Base-by-base conservation (phyloP, 176 grass and related monocot genomes). In the Ananas comosus region DNA sequence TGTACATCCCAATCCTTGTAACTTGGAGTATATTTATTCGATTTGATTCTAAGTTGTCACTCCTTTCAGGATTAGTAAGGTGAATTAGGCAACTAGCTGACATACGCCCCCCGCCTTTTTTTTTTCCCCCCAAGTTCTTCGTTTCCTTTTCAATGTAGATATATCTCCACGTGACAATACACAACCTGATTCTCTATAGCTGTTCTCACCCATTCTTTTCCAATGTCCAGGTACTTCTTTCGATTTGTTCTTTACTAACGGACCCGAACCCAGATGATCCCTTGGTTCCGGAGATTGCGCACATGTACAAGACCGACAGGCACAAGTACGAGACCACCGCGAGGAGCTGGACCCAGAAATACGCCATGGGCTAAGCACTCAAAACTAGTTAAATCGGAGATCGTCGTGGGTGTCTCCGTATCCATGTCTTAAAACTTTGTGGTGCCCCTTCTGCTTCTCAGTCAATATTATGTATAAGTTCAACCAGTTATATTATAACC, bases 301-400 rank as follows among this genome's bases (percentile, higher is more conserved):
- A 70, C 49, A 70, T 70, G 68, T 70, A 70, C 49, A 70, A 70
- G 68, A 70, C 68, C 12, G 68, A 70, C 53, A 27, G 12, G 68
- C 51, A 70, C 68, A 70, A 70, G 68, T 70, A 70, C 53, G 68
- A 70, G 68, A 70, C 68, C 9, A 70, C 68, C 0, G 68, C 68
- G 16, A 51, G 68, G 21, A 70, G 68, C 68, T 70, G 68, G 68
- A 70, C 68, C 50, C 68, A 70, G 68, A 70, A 70, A 27, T 70
- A 70, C 53, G 68, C 68, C 11, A 70, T 70, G 68, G 68, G 68
- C 13, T 70, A 7, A 67, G 33, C 65, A 61, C n/a, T 59, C n/a
- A 63, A 21, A 63, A 63, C 57, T 19, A 12, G 4, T 22, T 16
- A 10, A 19, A 61, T 61, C 21, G 56, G 56, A 61, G 56, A 61